A percentile compares a stretch with the other conserved stretches of the same genome.
Evolutionary conservation across 2,329 filamentous ascomycete species (phyloP).

Genomic region (Pyricularia sp.): DNA sequence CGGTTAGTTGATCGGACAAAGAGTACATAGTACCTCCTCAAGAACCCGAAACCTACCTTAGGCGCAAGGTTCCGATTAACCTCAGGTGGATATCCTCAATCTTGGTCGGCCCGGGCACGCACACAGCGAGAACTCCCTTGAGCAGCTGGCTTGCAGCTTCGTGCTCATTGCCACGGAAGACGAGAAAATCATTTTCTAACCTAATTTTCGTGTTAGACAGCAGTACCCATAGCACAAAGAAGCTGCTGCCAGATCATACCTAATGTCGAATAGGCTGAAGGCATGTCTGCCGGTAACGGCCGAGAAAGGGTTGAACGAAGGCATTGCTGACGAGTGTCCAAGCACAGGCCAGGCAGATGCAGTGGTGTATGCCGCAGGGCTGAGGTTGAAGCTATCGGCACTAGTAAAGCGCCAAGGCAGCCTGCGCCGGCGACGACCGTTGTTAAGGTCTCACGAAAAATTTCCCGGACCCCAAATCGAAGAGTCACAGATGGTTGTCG

Average conservation of each 20-base stretch:
- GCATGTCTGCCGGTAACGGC: slow-evolving; percentile 40
- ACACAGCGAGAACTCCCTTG: slow-evolving; percentile 65
- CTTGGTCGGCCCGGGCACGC: slow-evolving; percentile 57
- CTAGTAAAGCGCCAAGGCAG: neutral
- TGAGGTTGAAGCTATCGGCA: neutral
- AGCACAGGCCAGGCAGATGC: neutral
- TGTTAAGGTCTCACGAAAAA: neutral
- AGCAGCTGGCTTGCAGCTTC: slow-evolving; percentile 69
- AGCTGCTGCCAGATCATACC: slow-evolving; percentile 28
- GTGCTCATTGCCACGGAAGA: slow-evolving; percentile 65
- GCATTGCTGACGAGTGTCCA: slow-evolving; percentile 30
- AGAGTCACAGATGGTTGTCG: neutral
- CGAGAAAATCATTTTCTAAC: slow-evolving; percentile 69
- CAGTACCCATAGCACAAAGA: slow-evolving; percentile 2
- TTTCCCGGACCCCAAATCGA: neutral
- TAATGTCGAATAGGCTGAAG: slow-evolving; percentile 48
- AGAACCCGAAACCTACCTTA: slow-evolving; percentile 46
- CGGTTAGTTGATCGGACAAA: neutral
- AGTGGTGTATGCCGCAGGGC: neutral
- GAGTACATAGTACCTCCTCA: neutral
- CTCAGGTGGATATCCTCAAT: slow-evolving; percentile 67
- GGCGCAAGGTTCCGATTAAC: slow-evolving; percentile 58
- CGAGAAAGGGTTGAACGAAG: slow-evolving; percentile 46
- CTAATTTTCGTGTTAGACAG: slow-evolving; percentile 28
- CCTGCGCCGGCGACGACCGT: neutral